Percentiles rank a stretch among this genome's conserved stretches.
Conservation (phyloP, 1,284 basidiomycete species). For the Xerocomus cyaneibrunnescens region DNA sequence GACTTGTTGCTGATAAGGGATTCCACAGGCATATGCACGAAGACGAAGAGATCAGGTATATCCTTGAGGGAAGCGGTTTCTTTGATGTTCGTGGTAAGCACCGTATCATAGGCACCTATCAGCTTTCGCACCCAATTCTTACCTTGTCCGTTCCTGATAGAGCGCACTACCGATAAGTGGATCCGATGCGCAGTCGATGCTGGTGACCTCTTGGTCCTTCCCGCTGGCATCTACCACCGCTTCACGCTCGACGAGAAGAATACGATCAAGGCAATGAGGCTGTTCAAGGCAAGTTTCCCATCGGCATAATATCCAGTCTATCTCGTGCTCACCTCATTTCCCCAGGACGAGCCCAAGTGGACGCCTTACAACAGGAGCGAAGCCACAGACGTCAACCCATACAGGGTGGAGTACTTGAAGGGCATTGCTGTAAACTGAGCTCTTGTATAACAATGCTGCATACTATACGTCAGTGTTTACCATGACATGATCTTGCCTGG, state of each 20-base stretch:
- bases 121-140: not conserved
- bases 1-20: conserved; percentile 4
- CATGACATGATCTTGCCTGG: not conserved
- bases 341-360: conserved; percentile 87
- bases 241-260: conserved; percentile 78
- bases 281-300: conserved; percentile 63
- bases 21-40: conserved; percentile 77
- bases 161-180: conserved; percentile 63
- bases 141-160: conserved; percentile 29
- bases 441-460: not conserved
- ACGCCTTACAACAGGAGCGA: conserved; percentile 64
- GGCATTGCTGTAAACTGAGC: conserved; percentile 38
- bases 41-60: conserved; percentile 89
- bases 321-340: not conserved
- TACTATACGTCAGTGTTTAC: not conserved
- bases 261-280: conserved; percentile 66
- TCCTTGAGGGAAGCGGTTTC: conserved; percentile 78
- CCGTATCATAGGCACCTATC: not conserved
- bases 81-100: conserved; percentile 77
- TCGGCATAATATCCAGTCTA: not conserved
- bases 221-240: conserved; percentile 82
- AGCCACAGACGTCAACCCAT: conserved; percentile 58
- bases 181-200: conserved; percentile 67
- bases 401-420: conserved; percentile 60
- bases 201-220: conserved; percentile 74